Percentiles rank a stretch among this genome's conserved stretches.
Evolutionary conservation across 2,329 filamentous ascomycete genomes (phyloP).

Genomic region (Cercospora nicotianae): DNA sequence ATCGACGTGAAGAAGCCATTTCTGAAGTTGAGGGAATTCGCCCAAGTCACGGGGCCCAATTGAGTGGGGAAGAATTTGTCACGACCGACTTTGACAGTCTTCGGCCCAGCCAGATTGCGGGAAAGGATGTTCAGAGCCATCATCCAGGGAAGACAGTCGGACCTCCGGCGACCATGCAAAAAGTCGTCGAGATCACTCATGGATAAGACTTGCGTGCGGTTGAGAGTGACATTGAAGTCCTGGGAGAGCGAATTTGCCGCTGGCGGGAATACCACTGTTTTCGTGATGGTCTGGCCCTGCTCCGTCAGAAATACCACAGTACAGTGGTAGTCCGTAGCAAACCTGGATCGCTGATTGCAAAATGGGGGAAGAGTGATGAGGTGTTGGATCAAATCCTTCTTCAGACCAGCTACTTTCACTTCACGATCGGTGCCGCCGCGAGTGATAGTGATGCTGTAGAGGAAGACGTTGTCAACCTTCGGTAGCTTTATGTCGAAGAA

Average conservation of each 20-base stretch:
- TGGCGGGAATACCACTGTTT: background rate
- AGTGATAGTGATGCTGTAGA: background rate
- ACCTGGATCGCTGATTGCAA: background rate
- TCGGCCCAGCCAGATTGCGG: background rate
- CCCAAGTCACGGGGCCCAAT: background rate
- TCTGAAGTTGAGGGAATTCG: background rate
- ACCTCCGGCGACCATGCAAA: background rate
- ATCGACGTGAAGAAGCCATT: slow-evolving; percentile 21
- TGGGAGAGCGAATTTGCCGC: background rate
- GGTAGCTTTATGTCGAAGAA: background rate
- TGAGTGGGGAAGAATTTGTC: background rate
- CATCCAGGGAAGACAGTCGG: background rate
- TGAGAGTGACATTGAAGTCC: background rate
- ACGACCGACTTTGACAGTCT: background rate
- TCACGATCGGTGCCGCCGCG: background rate
- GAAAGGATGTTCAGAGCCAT: slow-evolving; percentile 9
- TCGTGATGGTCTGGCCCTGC: background rate
- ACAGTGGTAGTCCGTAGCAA: background rate
- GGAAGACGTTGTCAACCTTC: background rate
- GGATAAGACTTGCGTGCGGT: background rate
- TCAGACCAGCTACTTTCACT: background rate
- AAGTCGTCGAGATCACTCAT: background rate
- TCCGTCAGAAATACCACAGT: background rate
- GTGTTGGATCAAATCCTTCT: background rate
- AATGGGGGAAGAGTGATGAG: background rate